phyloP scores from a whole-genome alignment of 352 stramenopile species.

The Pythium phragmiticola region DNA sequence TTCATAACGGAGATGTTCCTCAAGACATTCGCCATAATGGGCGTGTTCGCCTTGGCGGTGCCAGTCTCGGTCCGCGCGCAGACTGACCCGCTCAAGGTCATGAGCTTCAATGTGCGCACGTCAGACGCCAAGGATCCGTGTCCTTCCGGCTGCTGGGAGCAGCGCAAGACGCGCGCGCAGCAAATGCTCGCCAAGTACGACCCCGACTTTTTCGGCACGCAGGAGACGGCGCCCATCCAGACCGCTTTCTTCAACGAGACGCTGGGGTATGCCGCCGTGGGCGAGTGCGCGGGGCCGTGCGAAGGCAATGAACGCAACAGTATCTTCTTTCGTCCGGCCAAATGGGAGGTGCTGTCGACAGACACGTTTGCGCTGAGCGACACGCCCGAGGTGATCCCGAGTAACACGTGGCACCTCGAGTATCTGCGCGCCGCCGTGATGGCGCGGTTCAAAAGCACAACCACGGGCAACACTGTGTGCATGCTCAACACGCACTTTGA shows the following conservation, averaged over 20 bases:
- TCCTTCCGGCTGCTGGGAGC: slow-evolving; percentile 64
- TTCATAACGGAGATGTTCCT: slow-evolving; percentile 6
- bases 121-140: slow-evolving; percentile 53
- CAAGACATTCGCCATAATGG: slow-evolving; percentile 10
- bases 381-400: slow-evolving; percentile 47
- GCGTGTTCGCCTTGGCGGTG: not conserved
- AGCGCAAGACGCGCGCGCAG: slow-evolving; percentile 63
- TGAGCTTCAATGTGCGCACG: slow-evolving; percentile 84
- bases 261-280: slow-evolving; percentile 36
- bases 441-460: slow-evolving; percentile 70
- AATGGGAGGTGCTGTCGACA: slow-evolving; percentile 40
- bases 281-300: slow-evolving; percentile 61
- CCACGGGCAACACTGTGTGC: slow-evolving; percentile 54
- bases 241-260: slow-evolving; percentile 54
- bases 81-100: slow-evolving; percentile 29
- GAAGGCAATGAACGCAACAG: slow-evolving; percentile 61
- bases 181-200: slow-evolving; percentile 48
- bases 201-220: slow-evolving; percentile 76
- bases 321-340: slow-evolving; percentile 57
- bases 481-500: slow-evolving; percentile 85
- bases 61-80: slow-evolving; percentile 2
- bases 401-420: slow-evolving; percentile 56
- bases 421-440: slow-evolving; percentile 75
- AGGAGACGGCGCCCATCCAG: slow-evolving; percentile 79
- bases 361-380: slow-evolving; percentile 70